A percentile compares a stretch with the other conserved stretches of the same genome.
Evolutionary conservation across 306 rosid genomes (phyloP).

Genomic region (Vigna trinervia): DNA sequence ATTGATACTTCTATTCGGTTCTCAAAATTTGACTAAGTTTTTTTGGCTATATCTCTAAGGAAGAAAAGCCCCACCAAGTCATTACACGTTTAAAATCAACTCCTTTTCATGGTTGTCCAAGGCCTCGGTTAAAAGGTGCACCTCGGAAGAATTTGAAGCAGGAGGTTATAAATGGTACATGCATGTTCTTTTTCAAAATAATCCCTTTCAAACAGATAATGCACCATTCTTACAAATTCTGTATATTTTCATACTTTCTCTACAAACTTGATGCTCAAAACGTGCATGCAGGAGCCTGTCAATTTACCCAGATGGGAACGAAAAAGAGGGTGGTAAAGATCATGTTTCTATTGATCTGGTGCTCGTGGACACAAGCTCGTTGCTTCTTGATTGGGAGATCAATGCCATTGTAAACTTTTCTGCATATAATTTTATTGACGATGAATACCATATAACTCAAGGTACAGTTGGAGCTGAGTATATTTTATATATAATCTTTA

Average conservation of each 20-base stretch:
- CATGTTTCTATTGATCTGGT: conserved; percentile 52
- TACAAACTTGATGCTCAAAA: too few species aligned
- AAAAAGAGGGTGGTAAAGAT: conserved; percentile 39
- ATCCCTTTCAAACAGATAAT: background rate
- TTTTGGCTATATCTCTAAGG: conserved; percentile 39
- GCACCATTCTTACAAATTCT: too few species aligned
- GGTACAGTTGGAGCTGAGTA: conserved; percentile 27
- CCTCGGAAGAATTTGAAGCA: conserved; percentile 49
- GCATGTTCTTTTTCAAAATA: background rate
- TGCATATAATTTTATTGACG: conserved; percentile 32
- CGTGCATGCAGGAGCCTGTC: conserved; percentile 32
- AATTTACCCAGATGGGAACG: conserved; percentile 50
- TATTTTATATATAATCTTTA: too few species aligned
- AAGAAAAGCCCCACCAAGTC: conserved; percentile 55
- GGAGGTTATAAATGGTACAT: conserved; percentile 55
- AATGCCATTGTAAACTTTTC: conserved; percentile 52
- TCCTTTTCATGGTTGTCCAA: conserved; percentile 51
- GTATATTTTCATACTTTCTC: too few species aligned
- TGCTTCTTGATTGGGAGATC: conserved; percentile 50
- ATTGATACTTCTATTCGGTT: background rate
- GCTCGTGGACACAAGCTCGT: background rate
- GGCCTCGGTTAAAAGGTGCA: conserved; percentile 40
- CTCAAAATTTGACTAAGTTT: too few species aligned
- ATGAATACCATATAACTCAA: conserved; percentile 44
- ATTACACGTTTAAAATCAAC: conserved; percentile 46